Percentiles rank a stretch among this genome's conserved stretches.
Evolutionary conservation across 371 early-diverging fungal genomes (phyloP).

Genomic region (Syncephalastrum contaminatum): DNA sequence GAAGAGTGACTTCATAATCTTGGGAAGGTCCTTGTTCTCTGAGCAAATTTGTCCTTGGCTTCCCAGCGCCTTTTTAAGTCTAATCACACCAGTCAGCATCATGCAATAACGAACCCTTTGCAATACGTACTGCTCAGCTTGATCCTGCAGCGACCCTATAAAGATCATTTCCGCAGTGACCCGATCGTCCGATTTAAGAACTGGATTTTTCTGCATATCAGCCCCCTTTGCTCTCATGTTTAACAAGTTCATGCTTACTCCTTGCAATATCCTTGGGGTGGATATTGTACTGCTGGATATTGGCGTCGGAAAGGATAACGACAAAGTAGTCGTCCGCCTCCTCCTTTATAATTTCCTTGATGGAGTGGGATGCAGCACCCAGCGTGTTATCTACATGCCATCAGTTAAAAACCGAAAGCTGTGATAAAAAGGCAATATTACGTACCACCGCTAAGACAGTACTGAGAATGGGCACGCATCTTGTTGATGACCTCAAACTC

Average conservation of each 20-base stretch:
- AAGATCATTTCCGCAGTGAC: slow-evolving; percentile 75
- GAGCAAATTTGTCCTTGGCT: slow-evolving; percentile 67
- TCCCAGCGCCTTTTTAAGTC: slow-evolving; percentile 63
- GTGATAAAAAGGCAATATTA: slow-evolving; percentile 1
- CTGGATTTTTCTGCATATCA: slow-evolving; percentile 25
- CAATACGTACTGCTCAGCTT: slow-evolving; percentile 62
- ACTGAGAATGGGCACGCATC: slow-evolving; percentile 69
- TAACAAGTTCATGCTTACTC: slow-evolving; percentile 38
- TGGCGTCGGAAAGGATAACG: slow-evolving; percentile 83
- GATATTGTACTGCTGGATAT: slow-evolving; percentile 81
- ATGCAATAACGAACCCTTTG: background rate
- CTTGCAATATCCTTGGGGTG: slow-evolving; percentile 69
- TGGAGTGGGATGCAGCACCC: slow-evolving; percentile 65
- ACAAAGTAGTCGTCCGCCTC: slow-evolving; percentile 83
- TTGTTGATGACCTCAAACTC: slow-evolving; percentile 59
- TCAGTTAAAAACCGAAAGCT: background rate
- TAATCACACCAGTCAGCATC: slow-evolving; percentile 6
- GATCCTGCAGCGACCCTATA: slow-evolving; percentile 63
- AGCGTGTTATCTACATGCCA: slow-evolving; percentile 66
- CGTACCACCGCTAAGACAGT: slow-evolving; percentile 65
- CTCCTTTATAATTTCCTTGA: slow-evolving; percentile 71
- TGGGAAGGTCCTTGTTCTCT: slow-evolving; percentile 78
- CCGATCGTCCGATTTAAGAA: slow-evolving; percentile 65
- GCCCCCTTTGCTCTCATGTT: slow-evolving; percentile 11
- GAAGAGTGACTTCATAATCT: slow-evolving; percentile 79